Evolutionary conservation across 1,284 basidiomycete genomes (phyloP).

Genomic region (Austroboletus niveus): DNA sequence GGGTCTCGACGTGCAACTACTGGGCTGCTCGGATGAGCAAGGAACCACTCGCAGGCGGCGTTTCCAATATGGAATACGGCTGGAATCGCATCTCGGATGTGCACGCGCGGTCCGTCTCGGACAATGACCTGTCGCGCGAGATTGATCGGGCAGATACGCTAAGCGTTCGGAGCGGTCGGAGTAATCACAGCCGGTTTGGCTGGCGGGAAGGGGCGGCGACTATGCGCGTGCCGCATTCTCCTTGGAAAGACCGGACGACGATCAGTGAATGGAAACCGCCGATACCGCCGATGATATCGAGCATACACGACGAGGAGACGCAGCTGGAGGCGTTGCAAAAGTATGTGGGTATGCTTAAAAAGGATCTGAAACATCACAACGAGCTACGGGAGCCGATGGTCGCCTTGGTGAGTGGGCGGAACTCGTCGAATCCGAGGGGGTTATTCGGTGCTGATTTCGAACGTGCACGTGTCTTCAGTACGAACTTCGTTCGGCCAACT

Average conservation of each 20-base stretch:
- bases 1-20: conserved; percentile 98
- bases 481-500: conserved; percentile 70
- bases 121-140: conserved; percentile 52
- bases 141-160: conserved; percentile 56
- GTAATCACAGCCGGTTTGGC: conserved; percentile 64
- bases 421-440: neutral
- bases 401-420: conserved; percentile 57
- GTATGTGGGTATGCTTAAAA: conserved; percentile 75
- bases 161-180: conserved; percentile 70
- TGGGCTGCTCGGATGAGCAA: conserved; percentile 95
- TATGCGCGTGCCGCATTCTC: conserved; percentile 60
- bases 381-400: conserved; percentile 83
- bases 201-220: conserved; percentile 64
- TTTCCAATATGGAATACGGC: conserved; percentile 99
- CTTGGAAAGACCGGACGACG: conserved; percentile 73
- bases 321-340: conserved; percentile 85
- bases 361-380: conserved; percentile 82
- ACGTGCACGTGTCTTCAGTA: conserved; percentile 52
- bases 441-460: neutral
- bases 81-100: conserved; percentile 81
- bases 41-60: conserved; percentile 90
- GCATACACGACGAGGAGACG: conserved; percentile 86
- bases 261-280: conserved; percentile 96
- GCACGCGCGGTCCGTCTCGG: conserved; percentile 56
- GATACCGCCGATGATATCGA: conserved; percentile 77